phyloP scores from a whole-genome alignment of 73 alveolate species.

The Tetrahymena borealis region DNA sequence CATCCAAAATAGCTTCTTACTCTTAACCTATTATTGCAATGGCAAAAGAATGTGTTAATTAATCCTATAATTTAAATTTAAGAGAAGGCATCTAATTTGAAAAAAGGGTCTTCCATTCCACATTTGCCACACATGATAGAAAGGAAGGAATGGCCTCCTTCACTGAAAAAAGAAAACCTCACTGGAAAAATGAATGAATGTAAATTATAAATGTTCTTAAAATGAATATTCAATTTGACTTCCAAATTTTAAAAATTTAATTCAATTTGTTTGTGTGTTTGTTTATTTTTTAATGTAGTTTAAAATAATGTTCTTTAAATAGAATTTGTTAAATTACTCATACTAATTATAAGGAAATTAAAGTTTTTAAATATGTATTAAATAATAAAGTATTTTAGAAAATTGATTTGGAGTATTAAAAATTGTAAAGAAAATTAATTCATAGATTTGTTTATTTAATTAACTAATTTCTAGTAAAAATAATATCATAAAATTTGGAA shows the following conservation, averaged over 20 bases:
- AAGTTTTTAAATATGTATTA: too few species aligned
- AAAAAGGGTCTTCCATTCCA: constrained; percentile 87
- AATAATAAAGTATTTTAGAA: too few species aligned
- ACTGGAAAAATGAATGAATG: constrained; percentile 66
- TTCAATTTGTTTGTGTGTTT: too few species aligned
- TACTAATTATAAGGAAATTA: too few species aligned
- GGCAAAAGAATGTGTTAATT: constrained; percentile 91
- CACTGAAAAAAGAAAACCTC: constrained; percentile 80
- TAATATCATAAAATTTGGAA: background rate
- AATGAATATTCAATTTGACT: too few species aligned
- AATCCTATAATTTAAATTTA: constrained; percentile 77
- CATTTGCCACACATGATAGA: constrained; percentile 94
- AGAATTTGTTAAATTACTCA: too few species aligned
- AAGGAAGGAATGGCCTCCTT: constrained; percentile 96
- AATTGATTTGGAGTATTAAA: too few species aligned
- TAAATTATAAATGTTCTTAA: too few species aligned
- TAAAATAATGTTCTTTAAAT: too few species aligned
- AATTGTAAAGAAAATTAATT: too few species aligned
- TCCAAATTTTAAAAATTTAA: too few species aligned
- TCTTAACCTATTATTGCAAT: constrained; percentile 68
- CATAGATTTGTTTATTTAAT: background rate
- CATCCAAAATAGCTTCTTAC: constrained; percentile 83
- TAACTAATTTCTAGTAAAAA: background rate
- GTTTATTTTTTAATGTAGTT: too few species aligned
- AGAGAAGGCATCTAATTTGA: constrained; percentile 84